Base-by-base conservation (phyloP, 306 rosid species). In the Sicyos edulis region DNA sequence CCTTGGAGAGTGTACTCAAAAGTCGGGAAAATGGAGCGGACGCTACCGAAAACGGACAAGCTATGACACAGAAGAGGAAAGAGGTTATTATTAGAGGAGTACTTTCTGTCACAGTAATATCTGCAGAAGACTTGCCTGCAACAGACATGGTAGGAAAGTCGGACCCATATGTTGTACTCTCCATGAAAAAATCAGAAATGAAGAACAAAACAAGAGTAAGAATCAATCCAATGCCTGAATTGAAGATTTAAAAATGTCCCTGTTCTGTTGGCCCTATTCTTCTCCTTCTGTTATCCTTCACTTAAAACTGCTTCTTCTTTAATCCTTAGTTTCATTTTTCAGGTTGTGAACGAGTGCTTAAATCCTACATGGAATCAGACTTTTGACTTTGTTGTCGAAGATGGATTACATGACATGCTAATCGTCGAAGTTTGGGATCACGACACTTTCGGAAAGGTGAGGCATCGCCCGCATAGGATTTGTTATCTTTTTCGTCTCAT, bases 351-450 rank as follows among this genome's bases (percentile, higher is more conserved):
- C 78, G 89, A 95, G 10, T 77, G 82, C 83, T 87, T 91, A 84
- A 87, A 91, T 87, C 99, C 99, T 26, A 88, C 89, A 42, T 95
- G 99, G 99, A 95, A 91, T 83, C 99, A 95, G 77, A 95, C 97
- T 73, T 95, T 87, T 53, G 97, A 95, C 85, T 91, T 89, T 57
- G 96, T 93, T 49, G 97, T 93, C 6, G 97, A 93, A 82, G 99
- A 93, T 74, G 99, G 99, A 59, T 79, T 93, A 71, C 97, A 93
- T 76, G 99, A 93, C 72, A 91, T 93, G 99, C 88, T 93, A 45
- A 80, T 93, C 4, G 82, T 86, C 34, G 99, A 93, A 82, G 89
- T 91, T 65, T 93, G 86, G 83, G 99, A 93, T 81, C 99, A 93
- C 0, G 97, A 93, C 83, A 93, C 99, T 29, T 93, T 93, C 58